phyloP scores from a whole-genome alignment of 2,329 filamentous ascomycete species.

The Fusarium sp. region DNA sequence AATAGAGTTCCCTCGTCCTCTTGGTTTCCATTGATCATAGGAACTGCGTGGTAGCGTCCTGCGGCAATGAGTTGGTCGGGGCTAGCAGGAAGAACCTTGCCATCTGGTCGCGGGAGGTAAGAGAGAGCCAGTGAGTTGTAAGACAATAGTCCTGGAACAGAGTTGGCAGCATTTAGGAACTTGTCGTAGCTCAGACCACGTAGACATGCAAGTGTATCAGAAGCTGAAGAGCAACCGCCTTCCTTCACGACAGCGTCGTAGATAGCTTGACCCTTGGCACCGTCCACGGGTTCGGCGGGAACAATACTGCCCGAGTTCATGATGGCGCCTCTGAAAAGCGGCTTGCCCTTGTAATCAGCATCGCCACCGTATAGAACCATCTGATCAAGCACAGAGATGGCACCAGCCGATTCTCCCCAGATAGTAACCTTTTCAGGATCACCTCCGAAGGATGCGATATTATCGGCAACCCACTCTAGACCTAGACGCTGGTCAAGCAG shows the following conservation, averaged over 20 bases:
- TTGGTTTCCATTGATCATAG: constrained; percentile 75
- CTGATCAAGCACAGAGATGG: constrained; percentile 81
- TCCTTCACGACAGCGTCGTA: constrained; percentile 72
- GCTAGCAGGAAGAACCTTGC: constrained; percentile 69
- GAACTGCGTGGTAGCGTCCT: constrained; percentile 64
- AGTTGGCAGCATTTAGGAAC: constrained; percentile 75
- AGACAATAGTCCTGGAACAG: constrained; percentile 75
- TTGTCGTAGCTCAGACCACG: constrained; percentile 69
- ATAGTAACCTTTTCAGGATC: constrained; percentile 84
- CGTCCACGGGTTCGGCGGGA: constrained; percentile 73
- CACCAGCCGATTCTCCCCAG: constrained; percentile 79
- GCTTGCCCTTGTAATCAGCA: constrained; percentile 78
- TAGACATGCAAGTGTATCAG: constrained; percentile 74
- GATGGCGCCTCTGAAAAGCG: constrained; percentile 80
- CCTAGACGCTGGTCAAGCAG: constrained; percentile 79
- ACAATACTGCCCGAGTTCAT: constrained; percentile 79
- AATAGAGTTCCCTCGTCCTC: constrained; percentile 86
- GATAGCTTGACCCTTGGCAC: constrained; percentile 71
- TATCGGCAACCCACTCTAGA: constrained; percentile 81
- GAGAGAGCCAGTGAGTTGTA: constrained; percentile 78
- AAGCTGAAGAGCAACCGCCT: constrained; percentile 70
- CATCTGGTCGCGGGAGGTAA: constrained; percentile 81
- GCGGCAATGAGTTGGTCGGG: constrained; percentile 68
- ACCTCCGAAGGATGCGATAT: constrained; percentile 82
- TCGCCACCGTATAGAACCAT: constrained; percentile 81